Base-by-base conservation (phyloP, 192 early-diverging fungal species). In the Phlyctochytrium bullatum region DNA sequence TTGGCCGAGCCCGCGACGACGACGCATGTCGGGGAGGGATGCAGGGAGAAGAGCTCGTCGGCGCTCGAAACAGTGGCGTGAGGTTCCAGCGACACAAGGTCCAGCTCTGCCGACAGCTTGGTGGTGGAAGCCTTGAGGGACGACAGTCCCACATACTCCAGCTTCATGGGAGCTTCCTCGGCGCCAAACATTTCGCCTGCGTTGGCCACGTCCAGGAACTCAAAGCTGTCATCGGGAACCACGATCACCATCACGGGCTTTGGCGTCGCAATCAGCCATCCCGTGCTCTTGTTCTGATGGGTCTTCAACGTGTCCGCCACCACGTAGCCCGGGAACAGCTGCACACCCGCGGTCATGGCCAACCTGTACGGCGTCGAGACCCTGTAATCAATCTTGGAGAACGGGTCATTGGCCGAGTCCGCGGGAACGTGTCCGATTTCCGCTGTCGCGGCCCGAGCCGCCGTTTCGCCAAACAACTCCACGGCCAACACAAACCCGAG, bases 341-440 rank as follows among this genome's bases (percentile, higher is more conserved):
- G 40, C 40, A 47, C 20, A 6, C 10, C 40, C 10, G 40, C 20
- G 40, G 40, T 47, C 40, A 47, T 47, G 40, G 10, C 40, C 40
- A 6, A 47, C 6, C 6, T 20, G 10, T 47, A 14, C 10, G 20
- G 10, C 6, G 10, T 20, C 10, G 10, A 6, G 10, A 47, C 20
- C 10, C 40, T 47, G 20, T 47, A 47, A 35, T 61, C 52, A 27
- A 75, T 54, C 52, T 58, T 73, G 4, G 65, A 52, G 2, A 72
- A 76, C 0, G 70, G 69, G 35, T 76, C 74, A 20, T 64, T 60
- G 16, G 29, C 60, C n/a, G 47, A 16, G 2, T 51, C 32, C 14
- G 65, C 24, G 30, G 75, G 75, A 2, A 12, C 40, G 36, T 76
- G 72, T 23, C 27, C 4, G 20, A 69, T 36, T 23, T 29, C 28